A percentile compares a stretch with the other conserved stretches of the same genome.
Evolutionary conservation across 495 filamentous ascomycete genomes (phyloP).

Genomic region (Bombardia bombarda): DNA sequence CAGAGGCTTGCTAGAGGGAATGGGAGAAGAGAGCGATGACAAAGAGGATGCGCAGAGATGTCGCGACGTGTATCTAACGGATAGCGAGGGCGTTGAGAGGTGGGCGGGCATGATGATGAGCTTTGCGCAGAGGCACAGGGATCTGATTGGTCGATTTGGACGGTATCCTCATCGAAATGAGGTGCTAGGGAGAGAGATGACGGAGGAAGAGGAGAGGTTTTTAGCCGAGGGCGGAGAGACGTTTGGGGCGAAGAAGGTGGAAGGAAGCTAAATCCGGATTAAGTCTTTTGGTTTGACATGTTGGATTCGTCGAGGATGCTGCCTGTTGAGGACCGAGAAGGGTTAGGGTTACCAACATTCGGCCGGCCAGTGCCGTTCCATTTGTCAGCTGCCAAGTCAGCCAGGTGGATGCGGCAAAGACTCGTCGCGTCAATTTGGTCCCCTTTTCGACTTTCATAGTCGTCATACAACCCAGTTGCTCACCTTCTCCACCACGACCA

Average conservation of each 20-base stretch:
- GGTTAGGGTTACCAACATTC: too few species aligned
- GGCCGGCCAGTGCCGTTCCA: too few species aligned
- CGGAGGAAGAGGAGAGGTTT: slow-evolving; percentile 15
- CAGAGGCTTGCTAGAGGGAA: neutral
- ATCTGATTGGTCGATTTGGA: slow-evolving; percentile 17
- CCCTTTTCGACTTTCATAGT: too few species aligned
- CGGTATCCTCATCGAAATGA: slow-evolving; percentile 24
- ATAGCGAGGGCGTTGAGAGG: neutral
- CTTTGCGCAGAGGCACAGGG: slow-evolving; percentile 2
- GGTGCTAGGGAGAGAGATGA: slow-evolving; percentile 15
- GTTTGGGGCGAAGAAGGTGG: slow-evolving; percentile 2
- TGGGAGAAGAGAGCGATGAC: neutral
- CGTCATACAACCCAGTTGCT: too few species aligned
- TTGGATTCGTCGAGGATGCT: too few species aligned
- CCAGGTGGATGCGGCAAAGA: too few species aligned
- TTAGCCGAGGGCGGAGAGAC: slow-evolving; percentile 9
- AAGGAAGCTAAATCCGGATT: too few species aligned
- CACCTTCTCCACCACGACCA: too few species aligned
- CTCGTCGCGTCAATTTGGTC: too few species aligned
- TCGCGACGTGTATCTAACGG: neutral
- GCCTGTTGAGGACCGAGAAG: too few species aligned
- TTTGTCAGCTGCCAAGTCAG: too few species aligned
- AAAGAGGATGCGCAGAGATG: neutral
- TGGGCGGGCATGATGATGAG: neutral
- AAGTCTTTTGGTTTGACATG: too few species aligned